Evolutionary conservation across 2,329 filamentous ascomycete genomes (phyloP), one percentile per base, ranked within the genome.

Genomic region (Aureobasidium sp.): DNA sequence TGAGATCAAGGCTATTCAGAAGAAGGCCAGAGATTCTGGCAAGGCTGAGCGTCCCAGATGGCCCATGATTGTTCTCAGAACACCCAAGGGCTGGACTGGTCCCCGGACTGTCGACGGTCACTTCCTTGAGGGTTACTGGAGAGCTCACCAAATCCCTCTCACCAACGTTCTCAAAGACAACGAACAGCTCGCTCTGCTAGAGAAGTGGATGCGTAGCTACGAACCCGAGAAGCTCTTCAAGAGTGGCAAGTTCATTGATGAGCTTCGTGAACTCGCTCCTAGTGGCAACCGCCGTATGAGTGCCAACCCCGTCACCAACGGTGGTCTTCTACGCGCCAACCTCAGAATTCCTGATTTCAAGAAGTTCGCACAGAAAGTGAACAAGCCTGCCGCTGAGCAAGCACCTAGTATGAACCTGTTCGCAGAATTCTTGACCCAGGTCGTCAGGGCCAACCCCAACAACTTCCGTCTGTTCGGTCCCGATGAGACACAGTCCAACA

Each of bases 401-500:
- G 78, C 78, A 8, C 82, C 81, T 29, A 87, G 86, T 72, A 92
- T 92, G 88, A 74, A 74, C 26, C 88, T 87, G 70, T 87, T 90
- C 75, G 83, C 85, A 15, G 76, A 73, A 1, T 90, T 87, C 74
- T 75, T 92, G 51, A 82, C 84, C 36, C 87, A 91, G 63, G 78
- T 92, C 50, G 79, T 92, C 29, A 81, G 79, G 29, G 75, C 77
- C 39, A 92, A 92, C 69, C 79, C 76, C 66, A 79, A 77, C 63
- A 87, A 82, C 70, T 92, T 92, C 80, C 86, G 89, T 47, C 79
- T 92, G 6, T 90, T 91, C 67, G 88, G 88, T 0, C 89, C 89
- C 0, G 89, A 92, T 70, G 89, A 92, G 80, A 92, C 88, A 0
- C 85, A 92, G 71, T 90, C 87, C 26, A 92, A 92, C 76, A 92